Evolutionary conservation across 345 rosid species (phyloP).

Genomic region (Viola odorata): DNA sequence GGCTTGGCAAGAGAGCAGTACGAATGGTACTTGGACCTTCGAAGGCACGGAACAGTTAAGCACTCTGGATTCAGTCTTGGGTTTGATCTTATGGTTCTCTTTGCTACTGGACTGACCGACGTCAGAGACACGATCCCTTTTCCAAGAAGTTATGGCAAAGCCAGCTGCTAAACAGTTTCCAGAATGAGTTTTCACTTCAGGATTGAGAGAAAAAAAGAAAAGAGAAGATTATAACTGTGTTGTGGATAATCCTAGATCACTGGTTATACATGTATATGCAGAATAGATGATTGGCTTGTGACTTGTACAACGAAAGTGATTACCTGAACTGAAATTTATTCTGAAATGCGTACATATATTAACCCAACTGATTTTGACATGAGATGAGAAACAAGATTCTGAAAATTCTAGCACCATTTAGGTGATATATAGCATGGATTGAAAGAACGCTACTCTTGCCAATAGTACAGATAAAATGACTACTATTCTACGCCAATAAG

Average conservation of each 20-base stretch:
- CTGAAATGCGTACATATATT: no score
- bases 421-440: no score
- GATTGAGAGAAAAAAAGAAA: not conserved
- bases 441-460: no score
- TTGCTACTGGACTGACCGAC: conserved; percentile 60
- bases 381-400: no score
- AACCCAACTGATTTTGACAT: no score
- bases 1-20: conserved; percentile 47
- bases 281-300: no score
- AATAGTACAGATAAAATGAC: no score
- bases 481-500: no score
- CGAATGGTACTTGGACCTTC: conserved; percentile 81
- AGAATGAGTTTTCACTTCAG: not conserved
- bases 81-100: conserved; percentile 71
- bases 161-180: conserved; percentile 27
- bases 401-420: no score
- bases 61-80: conserved; percentile 69
- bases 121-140: conserved; percentile 81
- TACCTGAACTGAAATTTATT: conserved; percentile 5
- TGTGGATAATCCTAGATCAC: no score
- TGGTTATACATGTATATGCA: no score
- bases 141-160: conserved; percentile 55
- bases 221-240: not conserved
- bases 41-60: conserved; percentile 70
- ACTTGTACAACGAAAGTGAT: conserved; percentile 4